Evolutionary conservation across 2,329 filamentous ascomycete species (phyloP), one percentile per base, ranked within the genome.

Genomic region (Colletotrichum sansevieriae): DNA sequence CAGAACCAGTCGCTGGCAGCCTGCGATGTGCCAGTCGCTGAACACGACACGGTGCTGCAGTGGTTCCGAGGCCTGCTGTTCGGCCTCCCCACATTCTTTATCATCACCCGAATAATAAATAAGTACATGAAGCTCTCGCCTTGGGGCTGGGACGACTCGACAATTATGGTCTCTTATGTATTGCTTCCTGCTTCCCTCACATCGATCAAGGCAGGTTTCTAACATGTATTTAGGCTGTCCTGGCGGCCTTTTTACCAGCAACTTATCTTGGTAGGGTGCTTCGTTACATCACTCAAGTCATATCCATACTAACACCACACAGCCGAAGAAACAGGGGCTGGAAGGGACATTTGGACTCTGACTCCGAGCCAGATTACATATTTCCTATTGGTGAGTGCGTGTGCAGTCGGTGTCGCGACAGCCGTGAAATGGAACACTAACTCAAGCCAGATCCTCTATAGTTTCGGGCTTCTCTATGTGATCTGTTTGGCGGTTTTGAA

Each of bases 401-500:
- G 1, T 2, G 35, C 33, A 29, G 25, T 5, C 11, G 20, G 20
- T 13, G 13, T 44, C 22, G 43, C 3, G 9, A 8, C 3, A 41
- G 77, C 11, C 41, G 64, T 2, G 73, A 25, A 9, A 73, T 11
- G 63, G 71, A 11, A 49, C 68, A 11, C 74, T 80, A 22, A 78
- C 74, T 18, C 33, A 15, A 47, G 72, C 72, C 64, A 74, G 74
- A 68, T 73, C 20, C 71, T 83, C 51, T 82, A 80, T 68, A 65
- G 76, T 3, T 71, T 75, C 64, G 77, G 80, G 74, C 73, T 73
- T 44, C 65, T 79, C 65, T 81, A 81, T 52, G 52, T 78, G n/a
- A 74, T 47, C 3, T 78, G 76, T 44, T 29, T 82, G 41, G 73
- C 73, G 10, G 64, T 81, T 35, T 74, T 77, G 18, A 80, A 81